These are phyloP conservation scores for Huiozyma naganishii DNA, from an alignment of 805 yeast genomes.

Conservation along the genomic window DNA sequence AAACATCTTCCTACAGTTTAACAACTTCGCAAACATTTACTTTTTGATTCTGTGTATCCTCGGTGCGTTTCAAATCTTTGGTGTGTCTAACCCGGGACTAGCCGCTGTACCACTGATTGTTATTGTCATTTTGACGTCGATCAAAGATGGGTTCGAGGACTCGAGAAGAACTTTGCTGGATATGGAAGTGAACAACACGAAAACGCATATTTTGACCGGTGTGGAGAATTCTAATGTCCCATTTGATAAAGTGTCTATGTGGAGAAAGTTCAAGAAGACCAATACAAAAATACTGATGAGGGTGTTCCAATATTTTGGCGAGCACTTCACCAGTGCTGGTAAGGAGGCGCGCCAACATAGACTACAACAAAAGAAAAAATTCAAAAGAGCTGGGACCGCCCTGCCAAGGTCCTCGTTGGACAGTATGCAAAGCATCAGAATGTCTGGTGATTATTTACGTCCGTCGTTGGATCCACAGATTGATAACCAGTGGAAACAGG, in stretches of 20 bases:
- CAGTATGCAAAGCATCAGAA: conserved; percentile 21
- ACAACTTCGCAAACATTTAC: conserved; percentile 82
- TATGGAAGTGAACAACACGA: conserved; percentile 65
- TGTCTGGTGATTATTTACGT: conserved; percentile 21
- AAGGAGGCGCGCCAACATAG: conserved; percentile 19
- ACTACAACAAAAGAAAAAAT: conserved; percentile 3
- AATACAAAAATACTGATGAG: conserved; percentile 27
- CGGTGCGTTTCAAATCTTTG: conserved; percentile 69
- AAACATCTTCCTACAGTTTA: conserved; percentile 68
- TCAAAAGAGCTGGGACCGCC: conserved; percentile 7
- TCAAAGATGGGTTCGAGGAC: conserved; percentile 76
- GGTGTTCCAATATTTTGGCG: conserved; percentile 18
- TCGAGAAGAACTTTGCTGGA: conserved; percentile 65
- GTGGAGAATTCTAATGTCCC: conserved; percentile 49
- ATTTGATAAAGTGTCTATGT: conserved; percentile 50
- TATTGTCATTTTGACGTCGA: conserved; percentile 62
- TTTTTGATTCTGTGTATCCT: conserved; percentile 68
- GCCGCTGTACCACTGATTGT: conserved; percentile 73
- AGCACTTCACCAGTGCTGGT: conserved; percentile 28
- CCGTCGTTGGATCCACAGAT: conserved; percentile 30
- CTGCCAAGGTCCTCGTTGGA: conserved; percentile 33
- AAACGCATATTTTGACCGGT: conserved; percentile 52
- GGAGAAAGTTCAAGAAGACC: conserved; percentile 62
- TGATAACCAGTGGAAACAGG: conserved; percentile 32
- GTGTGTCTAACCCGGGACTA: conserved; percentile 69